Base-by-base conservation (phyloP, 345 rosid genomes). In the Gossypioides kirkii region DNA sequence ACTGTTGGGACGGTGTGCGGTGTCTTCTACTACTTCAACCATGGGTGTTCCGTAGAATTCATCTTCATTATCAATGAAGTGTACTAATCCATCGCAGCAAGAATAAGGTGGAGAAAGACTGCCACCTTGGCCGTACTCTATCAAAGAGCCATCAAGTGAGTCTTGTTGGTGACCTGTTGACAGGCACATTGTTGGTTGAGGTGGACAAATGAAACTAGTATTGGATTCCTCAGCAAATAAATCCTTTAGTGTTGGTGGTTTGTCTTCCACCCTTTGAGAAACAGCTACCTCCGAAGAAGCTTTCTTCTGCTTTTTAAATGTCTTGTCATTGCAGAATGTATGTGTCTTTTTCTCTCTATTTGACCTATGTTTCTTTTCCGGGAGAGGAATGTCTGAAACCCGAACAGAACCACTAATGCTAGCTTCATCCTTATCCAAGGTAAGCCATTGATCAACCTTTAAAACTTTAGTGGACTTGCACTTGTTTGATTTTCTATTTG, bases 401-500 rank as follows among this genome's bases (percentile, higher is more conserved):
- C n/a, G 73, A 65, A 73, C 28, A 73, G 69, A 70, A 77, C 67
- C 76, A 3, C 62, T 79, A 32, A 63, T 36, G 63, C 65, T 69
- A 20, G 82, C 53, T 28, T 62, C 72, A 20, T 41, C 72, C 53
- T 82, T 79, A 61, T 84, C 87, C 18, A 76, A 82, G 32, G 71
- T 77, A 60, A 86, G 81, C 92, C 91, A 86, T 52, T 76, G 77
- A 65, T 81, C 78, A 38, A 85, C 84, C 76, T 80, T 85, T 5
- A 78, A 79, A 69, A 76, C 72, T 65, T 82, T 82, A 55, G 53
- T 70, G 61, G 77, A 52, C 67, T 70, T 70, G 54, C 42, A 25
- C 54, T 71, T 63, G 46, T 49, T 72, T 69, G 38, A 41, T 73
- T 50, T 71, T 68, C 58, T 47, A 25, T 18, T 73, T 43, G 71